Conservation (phyloP, 2,329 filamentous ascomycete species). For the Fusarium sp. region DNA sequence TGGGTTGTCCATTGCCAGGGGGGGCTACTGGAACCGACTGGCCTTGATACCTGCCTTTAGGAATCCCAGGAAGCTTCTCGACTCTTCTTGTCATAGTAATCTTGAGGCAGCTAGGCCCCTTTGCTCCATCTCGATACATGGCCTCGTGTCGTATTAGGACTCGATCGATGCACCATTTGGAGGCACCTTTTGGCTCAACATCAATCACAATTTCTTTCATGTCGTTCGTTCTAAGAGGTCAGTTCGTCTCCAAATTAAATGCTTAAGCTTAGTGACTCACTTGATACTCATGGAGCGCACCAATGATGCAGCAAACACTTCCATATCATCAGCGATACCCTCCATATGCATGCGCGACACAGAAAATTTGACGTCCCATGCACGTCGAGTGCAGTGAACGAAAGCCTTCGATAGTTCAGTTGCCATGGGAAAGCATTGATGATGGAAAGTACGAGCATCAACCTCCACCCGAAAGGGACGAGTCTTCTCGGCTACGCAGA, state of each 20-base stretch:
- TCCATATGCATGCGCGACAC: constrained; percentile 26
- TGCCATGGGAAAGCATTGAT: constrained; percentile 34
- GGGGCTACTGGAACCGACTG: constrained; percentile 14
- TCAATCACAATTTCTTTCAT: constrained; percentile 37
- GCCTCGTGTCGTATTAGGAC: constrained; percentile 42
- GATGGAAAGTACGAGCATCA: constrained; percentile 44
- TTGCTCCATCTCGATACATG: constrained; percentile 32
- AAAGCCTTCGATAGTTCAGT: constrained; percentile 42
- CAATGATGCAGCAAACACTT: constrained; percentile 36
- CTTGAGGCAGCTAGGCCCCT: constrained; percentile 35
- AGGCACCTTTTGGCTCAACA: constrained; percentile 8
- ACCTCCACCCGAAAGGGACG: constrained; percentile 44
- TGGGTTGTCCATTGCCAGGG: constrained; percentile 16
- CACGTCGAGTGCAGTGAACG: constrained; percentile 48
- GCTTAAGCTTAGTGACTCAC: constrained; percentile 37
- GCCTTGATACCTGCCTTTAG: constrained; percentile 11
- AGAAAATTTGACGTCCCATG: constrained; percentile 52
- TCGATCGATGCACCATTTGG: constrained; percentile 27
- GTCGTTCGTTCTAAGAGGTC: constrained; percentile 26
- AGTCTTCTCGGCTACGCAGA: constrained; percentile 30
- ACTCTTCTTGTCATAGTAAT: constrained; percentile 44
- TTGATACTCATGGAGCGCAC: constrained; percentile 40
- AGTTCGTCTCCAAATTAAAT: neutral
- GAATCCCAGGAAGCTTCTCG: neutral
- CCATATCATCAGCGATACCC: constrained; percentile 29